Percentiles rank a stretch among this genome's conserved stretches.
Evolutionary conservation across 2,329 filamentous ascomycete species (phyloP).

Genomic region (Colletotrichum sp.): DNA sequence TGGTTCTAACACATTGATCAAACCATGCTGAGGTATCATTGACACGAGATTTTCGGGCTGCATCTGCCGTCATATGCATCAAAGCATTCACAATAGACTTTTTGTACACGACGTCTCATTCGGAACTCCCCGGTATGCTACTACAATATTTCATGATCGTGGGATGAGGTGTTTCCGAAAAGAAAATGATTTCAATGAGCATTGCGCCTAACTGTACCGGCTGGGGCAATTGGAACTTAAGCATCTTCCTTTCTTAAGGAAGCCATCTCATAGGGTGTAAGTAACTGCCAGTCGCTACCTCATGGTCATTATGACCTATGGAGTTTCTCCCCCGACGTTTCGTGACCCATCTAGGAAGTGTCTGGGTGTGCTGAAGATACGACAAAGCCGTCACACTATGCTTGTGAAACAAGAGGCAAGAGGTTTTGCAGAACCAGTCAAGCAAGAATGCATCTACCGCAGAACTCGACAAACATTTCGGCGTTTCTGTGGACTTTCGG

Average conservation of each 20-base stretch:
- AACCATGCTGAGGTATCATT: not conserved
- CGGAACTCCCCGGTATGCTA: not conserved
- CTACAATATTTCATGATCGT: not conserved
- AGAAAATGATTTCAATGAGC: not conserved
- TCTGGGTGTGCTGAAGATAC: not conserved
- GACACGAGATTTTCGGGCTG: not conserved
- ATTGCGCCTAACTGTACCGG: not conserved
- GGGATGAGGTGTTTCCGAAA: not conserved
- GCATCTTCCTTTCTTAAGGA: not conserved
- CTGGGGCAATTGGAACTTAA: not conserved
- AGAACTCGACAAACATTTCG: not conserved
- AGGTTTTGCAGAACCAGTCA: not conserved
- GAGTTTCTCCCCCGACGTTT: not conserved
- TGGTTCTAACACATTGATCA: not conserved
- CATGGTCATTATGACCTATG: not conserved
- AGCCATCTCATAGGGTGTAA: not conserved
- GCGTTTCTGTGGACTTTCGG: not conserved
- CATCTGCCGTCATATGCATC: not conserved
- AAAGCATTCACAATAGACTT: not conserved
- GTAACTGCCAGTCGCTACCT: not conserved
- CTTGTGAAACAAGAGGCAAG: not conserved
- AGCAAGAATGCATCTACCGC: not conserved
- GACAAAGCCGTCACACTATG: not conserved
- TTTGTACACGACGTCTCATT: not conserved
- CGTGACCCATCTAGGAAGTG: not conserved